Evolutionary conservation across 2,329 filamentous ascomycete genomes (phyloP), one percentile per base, ranked within the genome.

Genomic region (Trichoderma pleuroti): DNA sequence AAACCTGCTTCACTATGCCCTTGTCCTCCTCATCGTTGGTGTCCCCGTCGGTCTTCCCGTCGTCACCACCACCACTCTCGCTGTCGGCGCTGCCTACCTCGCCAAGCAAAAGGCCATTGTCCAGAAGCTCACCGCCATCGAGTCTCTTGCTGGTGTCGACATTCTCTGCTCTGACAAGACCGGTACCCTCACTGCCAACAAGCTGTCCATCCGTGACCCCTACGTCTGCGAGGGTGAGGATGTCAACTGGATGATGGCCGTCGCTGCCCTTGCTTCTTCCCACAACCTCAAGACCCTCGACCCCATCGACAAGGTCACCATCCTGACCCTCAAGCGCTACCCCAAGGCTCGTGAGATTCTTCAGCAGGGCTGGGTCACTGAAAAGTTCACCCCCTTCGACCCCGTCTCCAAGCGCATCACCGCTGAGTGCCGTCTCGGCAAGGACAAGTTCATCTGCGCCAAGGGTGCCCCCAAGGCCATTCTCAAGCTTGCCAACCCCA

Each of bases 231-330:
- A 88, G 72, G 93, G 93, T 78, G 91, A 97, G 72, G 92, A 94
- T 75, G 88, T 91, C 46, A 92, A 96, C 81, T 93, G 97, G 77
- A 91, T 97, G 74, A 97, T 97, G 93, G 87, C 97, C 75, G 96
- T 93, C 84, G 93, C 93, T 77, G 97, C 93, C 82, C 84, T 97
- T 77, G 93, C 93, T 78, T 93, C 93, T 73, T 95, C 92, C 75
- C 92, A 93, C 85, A 97, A 96, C 89, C 95, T 94, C 88, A 97
- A 97, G 87, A 93, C 93, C 85, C 94, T 97, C 74, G 93, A 97
- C 80, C 92, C 94, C 76, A 97, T 97, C 76, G 94, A 97, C 87
- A 96, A 95, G 87, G 93, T 93, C 79, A 97, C 97, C 86, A 87
- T 97, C 76, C 97, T 96, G 85, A 88, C 92, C 30, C 89, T 97